These are phyloP conservation scores for Baorangia bicolor DNA, from an alignment of 768 basidiomycete species.

Conservation along the genomic window DNA sequence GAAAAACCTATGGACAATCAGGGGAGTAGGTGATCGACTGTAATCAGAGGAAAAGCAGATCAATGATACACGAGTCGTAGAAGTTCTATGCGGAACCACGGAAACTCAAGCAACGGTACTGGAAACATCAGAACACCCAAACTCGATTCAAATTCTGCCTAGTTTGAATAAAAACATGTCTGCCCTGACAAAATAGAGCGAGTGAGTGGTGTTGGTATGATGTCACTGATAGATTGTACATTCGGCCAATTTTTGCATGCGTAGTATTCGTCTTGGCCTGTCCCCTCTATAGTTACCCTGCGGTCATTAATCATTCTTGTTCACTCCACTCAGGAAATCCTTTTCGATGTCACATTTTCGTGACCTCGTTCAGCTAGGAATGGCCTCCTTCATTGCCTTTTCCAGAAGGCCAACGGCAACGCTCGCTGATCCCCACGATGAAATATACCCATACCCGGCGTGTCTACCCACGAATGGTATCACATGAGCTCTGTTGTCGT, in stretches of 20 bases:
- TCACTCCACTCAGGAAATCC: background rate
- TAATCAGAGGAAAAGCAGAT: no score
- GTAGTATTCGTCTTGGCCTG: background rate
- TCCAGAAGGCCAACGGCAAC: conserved; percentile 47
- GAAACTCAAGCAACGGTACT: no score
- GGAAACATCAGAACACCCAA: no score
- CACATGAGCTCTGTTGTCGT: background rate
- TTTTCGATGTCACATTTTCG: background rate
- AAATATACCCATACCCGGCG: conserved; percentile 56
- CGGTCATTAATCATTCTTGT: background rate
- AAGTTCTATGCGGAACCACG: no score
- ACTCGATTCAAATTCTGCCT: no score
- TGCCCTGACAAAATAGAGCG: no score
- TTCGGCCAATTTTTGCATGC: background rate
- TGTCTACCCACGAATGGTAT: conserved; percentile 35
- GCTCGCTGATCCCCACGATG: conserved; percentile 59
- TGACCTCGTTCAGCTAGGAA: background rate
- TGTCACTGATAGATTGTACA: background rate
- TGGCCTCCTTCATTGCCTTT: background rate
- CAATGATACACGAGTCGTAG: no score
- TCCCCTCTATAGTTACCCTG: no score
- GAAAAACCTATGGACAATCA: no score
- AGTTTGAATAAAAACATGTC: no score
- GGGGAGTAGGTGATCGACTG: no score
- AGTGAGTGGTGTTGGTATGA: background rate